phyloP scores from a whole-genome alignment of 257 asterid genomes.

The Forsythia suspensa region DNA sequence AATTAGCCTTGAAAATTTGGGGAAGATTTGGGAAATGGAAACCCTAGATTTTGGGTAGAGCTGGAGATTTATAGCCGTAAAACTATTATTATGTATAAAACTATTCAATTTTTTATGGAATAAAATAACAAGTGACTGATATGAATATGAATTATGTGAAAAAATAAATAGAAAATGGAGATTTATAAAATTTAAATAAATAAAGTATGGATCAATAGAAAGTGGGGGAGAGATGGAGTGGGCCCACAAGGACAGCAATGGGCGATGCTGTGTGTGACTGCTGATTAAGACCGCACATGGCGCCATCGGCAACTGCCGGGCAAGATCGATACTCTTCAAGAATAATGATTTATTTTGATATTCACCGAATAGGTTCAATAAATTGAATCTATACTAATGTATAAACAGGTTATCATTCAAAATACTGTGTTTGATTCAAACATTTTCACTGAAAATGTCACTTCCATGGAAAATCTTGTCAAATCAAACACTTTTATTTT shows the following conservation, averaged over 20 bases:
- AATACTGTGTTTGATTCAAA: no score
- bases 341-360: no score
- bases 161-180: background rate
- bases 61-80: conserved; percentile 19
- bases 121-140: background rate
- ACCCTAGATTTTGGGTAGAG: conserved; percentile 34
- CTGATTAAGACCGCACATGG: background rate
- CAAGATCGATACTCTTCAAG: no score
- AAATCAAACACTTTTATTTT: no score
- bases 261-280: background rate
- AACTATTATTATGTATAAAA: background rate
- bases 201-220: background rate
- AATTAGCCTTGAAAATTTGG: conserved; percentile 22
- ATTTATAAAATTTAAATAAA: background rate
- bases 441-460: no score
- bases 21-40: conserved; percentile 20
- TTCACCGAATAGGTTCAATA: no score
- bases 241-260: background rate
- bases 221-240: background rate
- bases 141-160: background rate
- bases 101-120: background rate
- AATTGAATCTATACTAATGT: no score
- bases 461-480: no score
- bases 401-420: no score
- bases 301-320: background rate